A percentile compares a stretch with the other conserved stretches of the same genome.
Conservation (phyloP, 2,329 filamentous ascomycete genomes). For the Proliferodiscus dingleyae region DNA sequence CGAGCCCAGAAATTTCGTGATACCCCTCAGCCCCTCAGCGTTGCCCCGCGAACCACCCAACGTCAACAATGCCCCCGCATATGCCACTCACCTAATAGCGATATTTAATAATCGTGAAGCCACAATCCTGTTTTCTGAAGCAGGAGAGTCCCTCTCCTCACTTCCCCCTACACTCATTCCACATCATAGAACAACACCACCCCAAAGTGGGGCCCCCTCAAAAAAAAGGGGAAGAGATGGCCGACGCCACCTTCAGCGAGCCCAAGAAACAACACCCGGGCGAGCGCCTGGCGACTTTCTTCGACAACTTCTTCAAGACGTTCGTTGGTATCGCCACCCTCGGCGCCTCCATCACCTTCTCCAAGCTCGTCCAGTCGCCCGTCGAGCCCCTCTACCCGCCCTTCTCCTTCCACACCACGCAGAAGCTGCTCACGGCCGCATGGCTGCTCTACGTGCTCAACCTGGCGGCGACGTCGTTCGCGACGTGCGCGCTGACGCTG, state of each 20-base stretch:
- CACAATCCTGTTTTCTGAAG: no score
- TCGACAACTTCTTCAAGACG: conserved; percentile 18
- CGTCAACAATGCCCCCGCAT: no score
- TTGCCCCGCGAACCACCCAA: no score
- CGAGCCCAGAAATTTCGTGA: no score
- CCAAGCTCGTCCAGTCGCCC: conserved; percentile 10
- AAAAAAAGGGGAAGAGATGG: no score
- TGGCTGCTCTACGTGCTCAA: conserved; percentile 13
- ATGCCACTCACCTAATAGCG: no score
- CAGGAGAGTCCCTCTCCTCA: no score
- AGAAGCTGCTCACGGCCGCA: conserved; percentile 6
- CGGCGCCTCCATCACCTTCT: conserved; percentile 15
- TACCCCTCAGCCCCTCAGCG: no score
- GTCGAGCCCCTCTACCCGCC: conserved; percentile 9
- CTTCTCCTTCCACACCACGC: conserved; percentile 2
- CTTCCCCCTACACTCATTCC: no score
- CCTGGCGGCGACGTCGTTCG: conserved; percentile 7
- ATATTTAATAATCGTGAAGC: no score
- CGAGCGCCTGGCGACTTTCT: conserved; percentile 16
- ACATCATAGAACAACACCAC: no score
- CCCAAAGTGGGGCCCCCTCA: no score
- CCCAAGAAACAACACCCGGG: conserved; percentile 10
- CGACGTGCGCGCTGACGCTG: conserved; percentile 9
- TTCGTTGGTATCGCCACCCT: conserved; percentile 13
- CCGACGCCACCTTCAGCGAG: not conserved